A percentile compares a stretch with the other conserved stretches of the same genome.
phyloP scores from a whole-genome alignment of 2,329 filamentous ascomycete genomes.

The Balansia obtecta region DNA sequence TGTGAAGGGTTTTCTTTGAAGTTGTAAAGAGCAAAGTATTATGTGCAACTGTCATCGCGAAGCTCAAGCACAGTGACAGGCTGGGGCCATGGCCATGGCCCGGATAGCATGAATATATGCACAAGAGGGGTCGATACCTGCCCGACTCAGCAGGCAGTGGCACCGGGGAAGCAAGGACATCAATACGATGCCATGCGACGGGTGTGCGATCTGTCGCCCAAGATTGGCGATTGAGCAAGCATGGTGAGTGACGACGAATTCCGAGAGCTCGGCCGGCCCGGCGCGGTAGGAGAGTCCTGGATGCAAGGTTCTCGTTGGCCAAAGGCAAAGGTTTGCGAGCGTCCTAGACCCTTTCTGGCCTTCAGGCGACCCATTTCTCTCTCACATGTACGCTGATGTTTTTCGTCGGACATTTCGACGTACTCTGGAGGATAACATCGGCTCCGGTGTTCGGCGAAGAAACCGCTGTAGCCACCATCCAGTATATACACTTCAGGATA shows the following conservation, averaged over 20 bases:
- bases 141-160: constrained; percentile 17
- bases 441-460: constrained; percentile 66
- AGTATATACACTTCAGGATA: constrained; percentile 97
- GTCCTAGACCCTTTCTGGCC: constrained; percentile 71
- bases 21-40: not conserved
- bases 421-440: constrained; percentile 93
- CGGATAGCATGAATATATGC: constrained; percentile 13
- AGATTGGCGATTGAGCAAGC: constrained; percentile 32
- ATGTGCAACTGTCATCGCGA: constrained; percentile 1
- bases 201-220: constrained; percentile 37
- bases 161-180: constrained; percentile 13
- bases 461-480: constrained; percentile 89
- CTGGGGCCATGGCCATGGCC: not conserved
- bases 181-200: constrained; percentile 55
- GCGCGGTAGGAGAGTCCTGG: constrained; percentile 48
- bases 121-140: constrained; percentile 7
- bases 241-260: constrained; percentile 26
- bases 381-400: constrained; percentile 87
- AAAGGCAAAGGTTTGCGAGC: constrained; percentile 92
- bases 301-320: constrained; percentile 53
- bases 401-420: constrained; percentile 88
- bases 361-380: constrained; percentile 89
- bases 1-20: not conserved
- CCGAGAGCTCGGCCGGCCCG: constrained; percentile 29
- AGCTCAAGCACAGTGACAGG: constrained; percentile 2